A percentile compares a stretch with the other conserved stretches of the same genome.
Conservation (phyloP, 768 basidiomycete genomes). For the Pluteus cervinus region DNA sequence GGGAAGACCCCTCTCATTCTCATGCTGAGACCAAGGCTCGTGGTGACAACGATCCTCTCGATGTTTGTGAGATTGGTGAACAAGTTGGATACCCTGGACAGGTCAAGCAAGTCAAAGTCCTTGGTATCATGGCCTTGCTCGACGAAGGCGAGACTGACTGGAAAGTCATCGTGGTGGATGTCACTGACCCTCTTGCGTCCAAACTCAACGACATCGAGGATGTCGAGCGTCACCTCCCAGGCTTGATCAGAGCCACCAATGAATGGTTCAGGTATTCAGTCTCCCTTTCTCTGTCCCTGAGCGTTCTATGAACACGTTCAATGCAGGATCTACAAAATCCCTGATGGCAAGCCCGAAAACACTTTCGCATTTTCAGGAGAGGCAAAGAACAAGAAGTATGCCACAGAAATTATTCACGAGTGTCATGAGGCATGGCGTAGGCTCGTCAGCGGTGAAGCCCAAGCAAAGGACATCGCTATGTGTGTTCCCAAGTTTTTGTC, state of each 20-base stretch:
- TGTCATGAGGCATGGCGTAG: constrained; percentile 99
- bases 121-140: constrained; percentile 98
- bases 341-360: constrained; percentile 96
- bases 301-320: constrained; percentile 5
- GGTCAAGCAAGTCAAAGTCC: constrained; percentile 99
- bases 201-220: constrained; percentile 99
- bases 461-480: constrained; percentile 84
- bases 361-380: constrained; percentile 99
- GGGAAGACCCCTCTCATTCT: constrained; percentile 86
- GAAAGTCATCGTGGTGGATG: constrained; percentile 99
- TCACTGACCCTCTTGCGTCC: constrained; percentile 90
- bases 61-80: constrained; percentile 99
- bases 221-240: constrained; percentile 96
- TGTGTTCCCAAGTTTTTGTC: constrained; percentile 32
- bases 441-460: constrained; percentile 74
- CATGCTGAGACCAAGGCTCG: constrained; percentile 98
- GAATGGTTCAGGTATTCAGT: constrained; percentile 89
- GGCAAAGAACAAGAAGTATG: constrained; percentile 99
- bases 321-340: constrained; percentile 88
- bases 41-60: constrained; percentile 99
- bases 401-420: constrained; percentile 98
- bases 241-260: constrained; percentile 93
- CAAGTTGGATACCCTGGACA: constrained; percentile 96
- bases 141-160: constrained; percentile 99
- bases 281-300: constrained; percentile 1